Evolutionary conservation across 2,329 filamentous ascomycete genomes (phyloP), one percentile per base, ranked within the genome.

Genomic region (Xylariaceae sp.): DNA sequence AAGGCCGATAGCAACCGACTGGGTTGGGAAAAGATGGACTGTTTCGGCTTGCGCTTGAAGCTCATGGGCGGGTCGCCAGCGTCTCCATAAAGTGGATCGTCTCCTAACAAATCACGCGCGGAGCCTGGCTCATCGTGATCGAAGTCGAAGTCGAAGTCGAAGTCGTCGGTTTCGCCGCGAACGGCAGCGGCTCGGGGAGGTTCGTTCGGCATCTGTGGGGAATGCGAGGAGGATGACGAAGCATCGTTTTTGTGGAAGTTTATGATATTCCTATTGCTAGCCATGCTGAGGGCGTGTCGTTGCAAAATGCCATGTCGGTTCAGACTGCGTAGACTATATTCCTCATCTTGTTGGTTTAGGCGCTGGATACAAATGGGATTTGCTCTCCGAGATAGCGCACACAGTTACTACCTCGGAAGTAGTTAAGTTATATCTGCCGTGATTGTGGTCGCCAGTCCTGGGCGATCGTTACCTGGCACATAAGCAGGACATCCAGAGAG

Each of bases 21-120:
- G 5, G 79, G 72, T 29, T 71, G 71, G 1, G 78, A 76, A 52
- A 76, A 72, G 49, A 73, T 66, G 26, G 72, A 72, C 41, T 75
- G 71, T 55, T 78, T 86, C 61, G 82, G 79, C 59, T 82, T 86
- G 65, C 87, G 84, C 74, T 89, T 89, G 73, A 89, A 90, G 32
- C 86, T 87, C 49, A 88, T 71, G 26, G 78, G 74, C 45, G 80
- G 75, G 51, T 50, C 47, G 1, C 72, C 70, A 32, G 80, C 65
- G 41, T 75, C 72, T 47, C 74, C 71, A 51, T 75, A 72, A 54
- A 85, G 70, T 18, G 83, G 81, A 66, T 86, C 83, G 45, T 81
- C 75, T 41, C 72, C 74, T 49, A 86, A 72, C 34, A 82, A 36
- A 43, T 53, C 59, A 48, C 70, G 67, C 49, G 63, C 63, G 39